Evolutionary conservation across 208 protist genomes (phyloP).

Genomic region (Dictyostelium gargantuum): DNA sequence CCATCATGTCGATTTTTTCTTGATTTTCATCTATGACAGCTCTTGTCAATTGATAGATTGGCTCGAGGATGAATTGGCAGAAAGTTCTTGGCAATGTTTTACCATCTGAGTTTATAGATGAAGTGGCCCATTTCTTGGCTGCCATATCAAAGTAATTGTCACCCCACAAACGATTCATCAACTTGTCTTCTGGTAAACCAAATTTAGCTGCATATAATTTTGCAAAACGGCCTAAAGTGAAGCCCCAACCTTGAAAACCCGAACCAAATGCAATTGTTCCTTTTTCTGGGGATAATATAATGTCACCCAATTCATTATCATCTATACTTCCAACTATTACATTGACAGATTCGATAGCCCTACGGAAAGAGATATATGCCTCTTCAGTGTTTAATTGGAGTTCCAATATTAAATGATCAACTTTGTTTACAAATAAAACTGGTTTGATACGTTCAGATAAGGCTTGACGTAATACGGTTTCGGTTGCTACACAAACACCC

Average conservation of each 20-base stretch:
- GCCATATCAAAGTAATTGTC: constrained; percentile 97
- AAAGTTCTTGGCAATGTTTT: constrained; percentile 89
- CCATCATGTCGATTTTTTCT: constrained; percentile 93
- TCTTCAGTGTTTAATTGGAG: constrained; percentile 87
- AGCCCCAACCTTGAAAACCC: constrained; percentile 98
- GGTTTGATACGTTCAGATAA: constrained; percentile 96
- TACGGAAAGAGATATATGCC: constrained; percentile 78
- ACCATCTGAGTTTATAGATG: constrained; percentile 67
- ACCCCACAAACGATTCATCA: constrained; percentile 97
- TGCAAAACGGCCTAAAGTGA: constrained; percentile 97
- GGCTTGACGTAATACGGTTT: constrained; percentile 96
- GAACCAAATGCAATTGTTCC: constrained; percentile 98
- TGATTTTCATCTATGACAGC: constrained; percentile 94
- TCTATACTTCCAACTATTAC: constrained; percentile 96
- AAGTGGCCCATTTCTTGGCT: constrained; percentile 91
- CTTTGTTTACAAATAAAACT: constrained; percentile 98
- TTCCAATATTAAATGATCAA: constrained; percentile 93
- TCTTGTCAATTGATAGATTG: constrained; percentile 95
- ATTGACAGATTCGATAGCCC: constrained; percentile 90
- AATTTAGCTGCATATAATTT: constrained; percentile 96
- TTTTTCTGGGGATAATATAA: constrained; percentile 87
- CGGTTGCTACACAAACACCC: constrained; percentile 98
- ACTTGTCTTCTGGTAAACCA: constrained; percentile 82
- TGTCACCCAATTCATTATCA: constrained; percentile 93
- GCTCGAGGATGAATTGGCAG: constrained; percentile 97